Evolutionary conservation across 2,329 filamentous ascomycete species (phyloP), one percentile per base, ranked within the genome.

Genomic region (Pseudopyricularia cyperi): DNA sequence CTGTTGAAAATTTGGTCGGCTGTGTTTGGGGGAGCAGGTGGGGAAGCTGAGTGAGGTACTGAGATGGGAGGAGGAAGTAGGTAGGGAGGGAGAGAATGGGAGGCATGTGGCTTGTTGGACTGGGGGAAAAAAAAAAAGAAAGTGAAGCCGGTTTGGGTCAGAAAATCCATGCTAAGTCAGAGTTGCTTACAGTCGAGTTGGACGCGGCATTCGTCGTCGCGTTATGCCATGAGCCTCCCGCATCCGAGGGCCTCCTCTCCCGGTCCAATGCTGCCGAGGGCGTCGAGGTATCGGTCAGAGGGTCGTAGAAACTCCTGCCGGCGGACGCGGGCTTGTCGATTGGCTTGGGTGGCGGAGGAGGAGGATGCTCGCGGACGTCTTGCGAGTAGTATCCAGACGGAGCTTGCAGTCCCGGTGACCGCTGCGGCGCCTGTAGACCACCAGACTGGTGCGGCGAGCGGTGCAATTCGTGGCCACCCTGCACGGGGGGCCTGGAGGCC

Each of bases 291-390:
- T 78, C 75, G 44, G 71, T 74, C 44, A 71, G 71, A 15, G 74
- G 74, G 58, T 78, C 75, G 66, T 78, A 78, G 64, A 74, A 76
- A 62, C 71, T 70, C 37, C 37, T 42, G 2, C 37, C 37, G 59
- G 72, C 65, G 52, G 52, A 57, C 51, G 50, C 52, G 48, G 48
- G 49, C 51, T 52, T 55, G 9, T 57, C 57, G 46, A 53, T 55
- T 22, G 51, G 50, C 22, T 53, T 24, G 7, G 53, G 42, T n/a
- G 50, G 37, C 48, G 42, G 51, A 12, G 51, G 33, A n/a, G 26
- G 32, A 51, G 48, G 32, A n/a, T 35, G 24, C 48, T 39, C 50
- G 46, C 48, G 54, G 34, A 46, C 17, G 51, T 33, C 52, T 32
- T 34, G 39, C 24, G 24, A 47, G 35, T 52, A 49, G 52, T 52